Percentiles rank a stretch among this genome's conserved stretches.
These are phyloP conservation scores for Neurospora tetraspora DNA, from an alignment of 495 filamentous ascomycete species.

Conservation along the genomic window DNA sequence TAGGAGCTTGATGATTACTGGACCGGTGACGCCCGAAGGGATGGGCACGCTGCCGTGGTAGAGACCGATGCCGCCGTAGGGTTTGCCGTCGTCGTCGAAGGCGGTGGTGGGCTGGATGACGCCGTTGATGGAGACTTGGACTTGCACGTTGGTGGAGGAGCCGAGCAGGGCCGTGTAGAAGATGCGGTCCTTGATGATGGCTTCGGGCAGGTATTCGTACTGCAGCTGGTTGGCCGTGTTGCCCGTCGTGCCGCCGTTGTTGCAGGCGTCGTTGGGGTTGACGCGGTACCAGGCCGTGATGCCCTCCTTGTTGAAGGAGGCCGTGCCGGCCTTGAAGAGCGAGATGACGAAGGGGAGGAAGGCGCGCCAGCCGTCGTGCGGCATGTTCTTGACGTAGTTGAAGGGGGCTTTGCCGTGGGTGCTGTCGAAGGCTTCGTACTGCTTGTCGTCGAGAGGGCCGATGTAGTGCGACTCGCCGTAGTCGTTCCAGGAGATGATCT, in stretches of 20 bases:
- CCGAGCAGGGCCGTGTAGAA: slow-evolving; percentile 1
- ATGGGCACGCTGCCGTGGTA: slow-evolving; percentile 40
- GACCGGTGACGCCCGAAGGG: slow-evolving; percentile 30
- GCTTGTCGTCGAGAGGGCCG: not conserved
- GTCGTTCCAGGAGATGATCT: slow-evolving; percentile 6
- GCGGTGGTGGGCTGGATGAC: slow-evolving; percentile 4
- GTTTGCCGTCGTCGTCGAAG: slow-evolving; percentile 14
- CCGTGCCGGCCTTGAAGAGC: slow-evolving; percentile 35
- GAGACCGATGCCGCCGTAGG: slow-evolving; percentile 30
- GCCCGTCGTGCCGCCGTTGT: slow-evolving; percentile 15
- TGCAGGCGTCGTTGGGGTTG: slow-evolving; percentile 18
- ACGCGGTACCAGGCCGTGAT: slow-evolving; percentile 53
- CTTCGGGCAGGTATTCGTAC: not conserved
- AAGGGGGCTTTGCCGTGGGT: not conserved
- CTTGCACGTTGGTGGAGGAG: not conserved
- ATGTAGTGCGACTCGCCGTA: slow-evolving; percentile 1
- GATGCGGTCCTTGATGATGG: not conserved
- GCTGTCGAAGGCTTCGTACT: not conserved
- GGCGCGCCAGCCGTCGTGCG: slow-evolving; percentile 45
- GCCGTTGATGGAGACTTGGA: slow-evolving; percentile 10
- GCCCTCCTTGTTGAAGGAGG: slow-evolving; percentile 27
- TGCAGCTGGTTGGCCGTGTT: slow-evolving; percentile 5
- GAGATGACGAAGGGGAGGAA: slow-evolving; percentile 51
- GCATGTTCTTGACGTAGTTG: slow-evolving; percentile 22
- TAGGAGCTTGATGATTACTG: slow-evolving; percentile 36